Evolutionary conservation across 495 filamentous ascomycete species (phyloP), one percentile per base, ranked within the genome.

Genomic region (Haplographium delicatum): DNA sequence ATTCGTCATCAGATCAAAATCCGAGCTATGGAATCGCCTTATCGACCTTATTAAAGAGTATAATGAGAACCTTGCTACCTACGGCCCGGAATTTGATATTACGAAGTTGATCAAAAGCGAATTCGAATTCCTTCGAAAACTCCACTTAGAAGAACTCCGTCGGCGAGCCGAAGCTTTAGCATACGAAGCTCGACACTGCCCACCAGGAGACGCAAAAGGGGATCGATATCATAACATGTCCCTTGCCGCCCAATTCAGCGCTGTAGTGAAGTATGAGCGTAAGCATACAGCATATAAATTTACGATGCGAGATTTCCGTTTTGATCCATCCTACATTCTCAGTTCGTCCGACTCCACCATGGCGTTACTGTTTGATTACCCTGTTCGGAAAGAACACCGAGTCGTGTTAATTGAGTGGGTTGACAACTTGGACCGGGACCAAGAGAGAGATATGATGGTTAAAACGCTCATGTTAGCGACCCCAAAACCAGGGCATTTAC

Each of bases 361-460:
- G 58, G 58, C 58, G 2, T 25, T 61, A 10, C 43, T 61, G 2
- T 61, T 61, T 23, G 58, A 61, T 27, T 61, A 61, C 24, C 58
- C 58, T 5, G 50, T 54, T 0, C 42, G 42, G 37, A 58, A 53
- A 42, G 58, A 61, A 38, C 37, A 61, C 39, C 50, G 58, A 22
- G 58, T 61, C 11, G 58, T 61, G 4, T 37, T 61, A 10, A 61
- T 61, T 13, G 58, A 61, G 40, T 61, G 58, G 58, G 50, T 51
- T 15, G 30, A 51, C 16, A 38, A 46, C 24, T 11, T 33, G 5
- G 51, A 54, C 31, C 40, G 45, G 20, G 47, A 61, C 41, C 43
- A 38, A 22, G 55, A 54, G 37, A 25, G 47, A 19, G 54, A 61
- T 42, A 53, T 41, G 8, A 47, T 44, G 19, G 49, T 46, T 19